phyloP scores from a whole-genome alignment of 306 rosid genomes.

The Hippophae gyantsensis region DNA sequence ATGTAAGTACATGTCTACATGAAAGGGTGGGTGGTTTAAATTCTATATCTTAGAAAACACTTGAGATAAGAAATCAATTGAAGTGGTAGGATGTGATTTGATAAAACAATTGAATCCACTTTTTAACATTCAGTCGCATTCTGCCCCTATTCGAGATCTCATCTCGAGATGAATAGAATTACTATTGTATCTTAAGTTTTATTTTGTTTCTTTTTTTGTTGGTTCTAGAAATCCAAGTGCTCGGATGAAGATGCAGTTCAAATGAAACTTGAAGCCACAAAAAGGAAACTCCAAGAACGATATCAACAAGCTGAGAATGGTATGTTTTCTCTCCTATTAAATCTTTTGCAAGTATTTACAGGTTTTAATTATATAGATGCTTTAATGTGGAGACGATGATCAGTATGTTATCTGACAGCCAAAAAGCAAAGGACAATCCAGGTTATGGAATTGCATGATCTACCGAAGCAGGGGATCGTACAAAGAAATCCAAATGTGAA shows the following conservation, averaged over 20 bases:
- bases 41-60: background rate
- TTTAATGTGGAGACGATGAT: no score
- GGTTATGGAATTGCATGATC: conserved; percentile 85
- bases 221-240: conserved; percentile 37
- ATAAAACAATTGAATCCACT: no score
- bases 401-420: conserved; percentile 33
- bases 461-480: conserved; percentile 61
- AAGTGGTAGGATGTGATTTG: no score
- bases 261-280: conserved; percentile 82
- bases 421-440: conserved; percentile 86
- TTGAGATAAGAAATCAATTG: no score
- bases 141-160: no score
- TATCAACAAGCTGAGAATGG: conserved; percentile 94
- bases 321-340: conserved; percentile 15
- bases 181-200: conserved; percentile 1
- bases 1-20: conserved; percentile 31
- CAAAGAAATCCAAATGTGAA: conserved; percentile 46
- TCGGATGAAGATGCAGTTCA: conserved; percentile 55
- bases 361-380: no score
- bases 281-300: conserved; percentile 87
- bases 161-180: no score
- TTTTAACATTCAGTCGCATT: no score
- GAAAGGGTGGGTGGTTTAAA: conserved; percentile 5
- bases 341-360: background rate
- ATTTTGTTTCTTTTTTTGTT: conserved; percentile 19